Evolutionary conservation across 2,329 filamentous ascomycete species (phyloP), one percentile per base, ranked within the genome.

Genomic region (Aspergillus jensenii): DNA sequence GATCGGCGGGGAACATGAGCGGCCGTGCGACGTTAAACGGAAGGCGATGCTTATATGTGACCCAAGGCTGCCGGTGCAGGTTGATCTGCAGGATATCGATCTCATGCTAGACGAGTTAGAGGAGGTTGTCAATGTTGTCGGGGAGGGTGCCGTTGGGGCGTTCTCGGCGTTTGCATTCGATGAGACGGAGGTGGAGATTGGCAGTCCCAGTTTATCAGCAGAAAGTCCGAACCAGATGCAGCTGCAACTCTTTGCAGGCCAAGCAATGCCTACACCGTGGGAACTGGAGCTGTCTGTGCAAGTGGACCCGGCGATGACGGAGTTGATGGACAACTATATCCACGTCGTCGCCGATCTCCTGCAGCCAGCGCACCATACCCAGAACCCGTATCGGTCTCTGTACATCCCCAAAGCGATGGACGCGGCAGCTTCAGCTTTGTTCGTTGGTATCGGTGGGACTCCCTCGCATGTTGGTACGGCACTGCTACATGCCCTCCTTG

Each of bases 241-340:
- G 15, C 14, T 37, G 14, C 12, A 37, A 1, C 35, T 37, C 1
- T 2, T 15, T 37, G 12, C 1, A 11, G 27, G 27, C 3, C 27
- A 31, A 5, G 14, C 15, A n/a, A n/a, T n/a, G 35, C 9, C 2
- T 37, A 0, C 14, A 2, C 35, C 35, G 14, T n/a, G 6, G 15
- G 35, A 37, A 7, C 6, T 37, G 15, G 14, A 37, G 0, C 14
- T 37, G 4, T n/a, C 35, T 4, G 15, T 37, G 4, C 15, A 37
- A 1, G 35, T 37, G 3, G 19, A 51, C 2, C 48, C 33, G 37
- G 50, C 44, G 5, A 58, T 53, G 44, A 50, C 50, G 4, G 50
- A 58, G 17, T 45, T 58, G 2, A 58, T 58, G 56, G 21, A 53
- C 49, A 46, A 58, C 21, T 58, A 58, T 21, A 50, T 58, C 35